Evolutionary conservation across 2,329 filamentous ascomycete species (phyloP), one percentile per base, ranked within the genome.

Genomic region (Albifimbria verrucaria): DNA sequence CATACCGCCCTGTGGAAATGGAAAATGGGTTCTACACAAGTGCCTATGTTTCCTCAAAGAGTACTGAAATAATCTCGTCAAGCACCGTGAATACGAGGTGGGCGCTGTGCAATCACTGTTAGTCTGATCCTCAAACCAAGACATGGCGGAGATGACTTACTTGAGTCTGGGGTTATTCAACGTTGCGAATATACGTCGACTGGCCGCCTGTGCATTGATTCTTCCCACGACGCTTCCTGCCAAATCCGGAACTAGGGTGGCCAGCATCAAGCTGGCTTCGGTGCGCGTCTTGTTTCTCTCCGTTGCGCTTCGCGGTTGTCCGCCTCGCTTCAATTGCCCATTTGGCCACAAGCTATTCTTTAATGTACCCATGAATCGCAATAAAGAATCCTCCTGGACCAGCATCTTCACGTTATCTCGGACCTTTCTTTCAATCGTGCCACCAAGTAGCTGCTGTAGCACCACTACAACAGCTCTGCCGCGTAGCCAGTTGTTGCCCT

Each of bases 391-490:
- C 59, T 97, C 92, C 54, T 90, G 85, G 0, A 90, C 74, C 1
- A 95, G 75, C 43, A 81, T 77, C 59, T 85, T 87, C 42, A 92
- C 87, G 51, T 86, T 89, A 55, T 99, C 94, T 20, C 94, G 86
- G 25, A 97, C 89, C 70, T 96, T 97, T 55, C 92, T 87, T 73
- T 99, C 94, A 57, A 99, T 95, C 0, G 94, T 97, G 21, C 94
- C 93, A 15, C 94, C 94, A 1, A 99, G 84, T 6, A 99, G 82
- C 70, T 99, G 94, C 66, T 99, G 94, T 20, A 99, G 79, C 2
- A 99, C 93, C 10, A 99, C 92, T 4, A 99, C 93, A 2, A 97
- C 94, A 0, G 94, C 94, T 21, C 94, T 86, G 1, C 94, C 95
- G 41, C 95, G 89, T 4, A 99, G 83, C 95, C 94, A 99, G 70